Evolutionary conservation across 164 flowering plant genomes (phyloP).

Genomic region (Umbilicus rupestris): DNA sequence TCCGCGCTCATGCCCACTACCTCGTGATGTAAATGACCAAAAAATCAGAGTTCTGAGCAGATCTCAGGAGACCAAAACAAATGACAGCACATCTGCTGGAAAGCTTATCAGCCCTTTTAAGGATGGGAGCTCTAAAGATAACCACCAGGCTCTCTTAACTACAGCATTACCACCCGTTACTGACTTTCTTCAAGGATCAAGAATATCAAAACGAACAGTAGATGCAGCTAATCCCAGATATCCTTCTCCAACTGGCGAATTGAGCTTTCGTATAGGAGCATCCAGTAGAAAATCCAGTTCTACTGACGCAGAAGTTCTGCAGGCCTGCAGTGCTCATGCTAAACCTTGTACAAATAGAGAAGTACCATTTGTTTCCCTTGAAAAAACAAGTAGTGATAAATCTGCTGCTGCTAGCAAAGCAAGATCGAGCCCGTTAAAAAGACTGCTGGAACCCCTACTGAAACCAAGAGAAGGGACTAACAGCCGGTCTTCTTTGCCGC

Average conservation of each 20-base stretch:
- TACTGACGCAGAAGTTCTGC: slow-evolving; percentile 7
- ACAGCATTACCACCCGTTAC: slow-evolving; percentile 12
- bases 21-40: slow-evolving; percentile 11
- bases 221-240: slow-evolving; percentile 23
- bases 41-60: slow-evolving; percentile 3
- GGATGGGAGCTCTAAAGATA: slow-evolving; percentile 5
- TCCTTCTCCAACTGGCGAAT: slow-evolving; percentile 29
- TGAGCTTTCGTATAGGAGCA: slow-evolving; percentile 20
- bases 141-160: background rate
- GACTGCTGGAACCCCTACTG: slow-evolving; percentile 38
- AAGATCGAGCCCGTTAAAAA: slow-evolving; percentile 38
- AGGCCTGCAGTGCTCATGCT: slow-evolving; percentile 7
- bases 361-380: slow-evolving; percentile 13
- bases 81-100: slow-evolving; percentile 10
- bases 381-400: slow-evolving; percentile 10
- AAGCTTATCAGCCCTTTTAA: slow-evolving; percentile 15
- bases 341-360: slow-evolving; percentile 13
- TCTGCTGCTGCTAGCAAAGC: slow-evolving; percentile 14
- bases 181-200: background rate
- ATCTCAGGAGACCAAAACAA: slow-evolving; percentile 11
- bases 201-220: slow-evolving; percentile 11
- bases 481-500: slow-evolving; percentile 13
- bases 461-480: slow-evolving; percentile 21
- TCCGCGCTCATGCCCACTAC: slow-evolving; percentile 19
- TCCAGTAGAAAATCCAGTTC: slow-evolving; percentile 16